Conservation (phyloP, 1,139 yeast genomes). For the Blastobotrys apis region DNA sequence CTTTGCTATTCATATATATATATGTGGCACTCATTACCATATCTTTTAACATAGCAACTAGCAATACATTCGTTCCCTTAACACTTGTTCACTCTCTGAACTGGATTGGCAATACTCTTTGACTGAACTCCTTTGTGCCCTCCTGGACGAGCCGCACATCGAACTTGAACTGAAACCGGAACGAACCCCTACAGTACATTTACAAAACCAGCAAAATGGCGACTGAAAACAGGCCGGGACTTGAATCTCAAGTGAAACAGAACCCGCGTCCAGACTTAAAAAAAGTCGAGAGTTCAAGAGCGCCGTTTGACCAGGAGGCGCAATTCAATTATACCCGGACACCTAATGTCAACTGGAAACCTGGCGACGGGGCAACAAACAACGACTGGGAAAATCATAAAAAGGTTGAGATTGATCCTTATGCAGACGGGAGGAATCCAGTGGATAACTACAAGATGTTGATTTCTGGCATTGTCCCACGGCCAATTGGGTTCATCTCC, state of each 20-base stretch:
- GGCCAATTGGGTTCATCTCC: slow-evolving; percentile 58
- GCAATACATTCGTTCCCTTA: too few relatives aligned
- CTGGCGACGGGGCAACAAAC: slow-evolving; percentile 47
- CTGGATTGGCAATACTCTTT: too few relatives aligned
- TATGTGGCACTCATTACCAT: too few relatives aligned
- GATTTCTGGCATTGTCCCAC: slow-evolving; percentile 49
- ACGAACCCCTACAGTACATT: too few relatives aligned
- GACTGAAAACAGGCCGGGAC: too few relatives aligned
- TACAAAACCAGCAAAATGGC: too few relatives aligned
- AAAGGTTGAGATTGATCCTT: slow-evolving; percentile 50
- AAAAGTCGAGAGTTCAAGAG: slow-evolving; percentile 18
- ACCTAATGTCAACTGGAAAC: slow-evolving; percentile 42
- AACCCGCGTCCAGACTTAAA: slow-evolving; percentile 12
- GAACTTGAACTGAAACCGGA: too few relatives aligned
- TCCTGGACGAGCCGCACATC: too few relatives aligned
- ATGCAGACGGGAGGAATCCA: slow-evolving; percentile 41
- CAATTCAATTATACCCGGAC: slow-evolving; percentile 23
- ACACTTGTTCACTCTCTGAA: too few relatives aligned
- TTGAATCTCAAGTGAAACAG: not conserved
- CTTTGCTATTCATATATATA: too few relatives aligned
- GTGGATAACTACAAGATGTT: slow-evolving; percentile 49
- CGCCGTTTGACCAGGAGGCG: slow-evolving; percentile 24
- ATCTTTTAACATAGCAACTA: too few relatives aligned
- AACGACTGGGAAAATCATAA: slow-evolving; percentile 39
- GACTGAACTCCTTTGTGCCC: too few relatives aligned